Percentiles rank a stretch among this genome's conserved stretches.
These are phyloP conservation scores for Saturnispora saitoi DNA, from an alignment of 805 yeast genomes.

Conservation along the genomic window DNA sequence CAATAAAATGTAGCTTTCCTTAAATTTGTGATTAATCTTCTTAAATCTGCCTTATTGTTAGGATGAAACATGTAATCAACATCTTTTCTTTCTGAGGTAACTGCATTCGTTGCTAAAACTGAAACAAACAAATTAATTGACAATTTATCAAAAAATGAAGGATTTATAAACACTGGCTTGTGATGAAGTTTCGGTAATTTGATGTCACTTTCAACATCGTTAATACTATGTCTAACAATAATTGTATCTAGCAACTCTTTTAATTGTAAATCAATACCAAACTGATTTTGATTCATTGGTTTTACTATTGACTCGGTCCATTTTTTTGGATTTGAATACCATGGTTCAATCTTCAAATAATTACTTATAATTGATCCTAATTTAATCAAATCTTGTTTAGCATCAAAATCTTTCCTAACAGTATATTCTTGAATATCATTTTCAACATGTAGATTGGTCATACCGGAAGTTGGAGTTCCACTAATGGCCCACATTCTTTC, in stretches of 20 bases:
- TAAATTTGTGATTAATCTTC: conserved; percentile 50
- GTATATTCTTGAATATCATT: conserved; percentile 32
- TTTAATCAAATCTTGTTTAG: conserved; percentile 43
- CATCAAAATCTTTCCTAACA: conserved; percentile 42
- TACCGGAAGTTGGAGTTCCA: conserved; percentile 69
- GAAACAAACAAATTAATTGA: conserved; percentile 58
- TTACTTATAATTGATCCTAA: conserved; percentile 45
- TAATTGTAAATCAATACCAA: conserved; percentile 36
- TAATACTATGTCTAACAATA: conserved; percentile 48
- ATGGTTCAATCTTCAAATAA: conserved; percentile 53
- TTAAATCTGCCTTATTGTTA: conserved; percentile 42
- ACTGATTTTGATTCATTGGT: conserved; percentile 36
- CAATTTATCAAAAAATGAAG: conserved; percentile 53
- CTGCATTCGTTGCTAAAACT: conserved; percentile 64
- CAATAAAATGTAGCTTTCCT: conserved; percentile 65
- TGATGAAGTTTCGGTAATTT: conserved; percentile 51
- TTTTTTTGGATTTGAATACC: conserved; percentile 36
- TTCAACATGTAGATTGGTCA: conserved; percentile 46
- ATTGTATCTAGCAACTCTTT: conserved; percentile 36
- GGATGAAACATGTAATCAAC: conserved; percentile 67
- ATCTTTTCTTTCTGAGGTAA: conserved; percentile 60
- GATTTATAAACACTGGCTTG: conserved; percentile 47
- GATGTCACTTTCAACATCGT: conserved; percentile 48
- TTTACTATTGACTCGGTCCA: conserved; percentile 41
- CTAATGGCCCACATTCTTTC: conserved; percentile 70